Base-by-base conservation (phyloP, 2,329 filamentous ascomycete genomes). In the Colletotrichum sidae region DNA sequence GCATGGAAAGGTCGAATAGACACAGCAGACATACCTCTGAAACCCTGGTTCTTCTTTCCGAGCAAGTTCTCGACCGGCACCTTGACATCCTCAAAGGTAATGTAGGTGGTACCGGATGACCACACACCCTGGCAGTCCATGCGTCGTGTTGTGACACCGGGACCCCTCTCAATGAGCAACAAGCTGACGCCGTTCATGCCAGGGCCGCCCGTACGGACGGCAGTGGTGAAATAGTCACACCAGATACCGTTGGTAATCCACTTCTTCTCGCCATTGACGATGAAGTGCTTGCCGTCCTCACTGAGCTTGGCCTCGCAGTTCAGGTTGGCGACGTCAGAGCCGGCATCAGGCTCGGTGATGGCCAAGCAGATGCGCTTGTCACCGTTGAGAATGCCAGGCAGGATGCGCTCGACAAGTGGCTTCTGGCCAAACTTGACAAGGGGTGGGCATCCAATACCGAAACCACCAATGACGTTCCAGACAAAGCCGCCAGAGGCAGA, bases 81-180 rank as follows among this genome's bases (percentile, higher is more conserved):
- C 85, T 98, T 98, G 80, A 98, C 96, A 76, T 99, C 96, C 80
- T 99, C 96, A 71, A 98, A 98, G 47, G 95, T 97, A 76, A 99
- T 90, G 80, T 98, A 99, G 38, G 96, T 97, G 13, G 96, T 98
- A 58, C 96, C 96, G 70, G 89, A 93, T 68, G 91, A 94, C 92
- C 94, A 97, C 38, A 98, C 94, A 79, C 96, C 96, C 81, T 97
- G 94, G 85, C 95, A 98, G 82, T 98, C 94, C 96, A 99, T 99
- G 76, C 92, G 90, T 61, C 96, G 88, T 35, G 96, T 99, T 75
- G 89, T 93, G 59, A 99, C 95, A 71, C 96, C 96, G 67, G 92
- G 93, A 55, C 86, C 85, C 71, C 95, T 91, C 86, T 98, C 95
- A 71, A 99, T 97, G 65, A 99, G 90, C 55, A 99, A 88, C 55